Evolutionary conservation across 2,329 filamentous ascomycete genomes (phyloP), one percentile per base, ranked within the genome.

Genomic region (Biscogniauxia marginata): DNA sequence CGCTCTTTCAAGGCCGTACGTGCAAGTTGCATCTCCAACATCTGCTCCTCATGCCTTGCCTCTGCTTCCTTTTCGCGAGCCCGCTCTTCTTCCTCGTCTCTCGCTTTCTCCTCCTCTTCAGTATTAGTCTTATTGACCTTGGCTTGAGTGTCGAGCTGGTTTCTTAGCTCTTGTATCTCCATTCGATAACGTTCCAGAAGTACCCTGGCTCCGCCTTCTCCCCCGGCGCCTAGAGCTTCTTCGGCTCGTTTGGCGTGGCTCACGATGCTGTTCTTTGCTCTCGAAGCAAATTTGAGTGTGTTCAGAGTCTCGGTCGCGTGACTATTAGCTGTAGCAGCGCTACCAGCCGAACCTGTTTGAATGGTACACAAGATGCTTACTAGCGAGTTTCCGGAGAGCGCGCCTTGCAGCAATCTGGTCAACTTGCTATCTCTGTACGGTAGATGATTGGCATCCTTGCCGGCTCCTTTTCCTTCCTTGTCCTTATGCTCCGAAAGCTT

Each of bases 291-390:
- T 67, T 98, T 99, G 59, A 99, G 79, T 0, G 95, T 99, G 71
- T 96, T 99, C 54, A 99, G 77, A 0, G 93, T 98, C 75, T 99
- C 95, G 18, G 84, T 84, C 0, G 89, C 91, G 67, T 97, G 91
- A 20, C 82, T 90, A 65, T 85, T 88, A 19, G 87, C 83, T 3
- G 86, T 76, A 1, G 90, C 89, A 7, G 84, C 80, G 65, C 85
- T 92, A 20, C 89, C 88, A 11, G 85, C 83, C 1, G 89, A 81
- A n/a, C 91, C 91, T 47, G 96, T 88, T 69, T 96, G 90, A 53
- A 99, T 95, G 0, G 95, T 99, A 71, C 95, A 99, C 19, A 99
- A 85, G 70, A 99, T 99, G 68, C 93, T 98, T 67, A 99, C 92
- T 13, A 99, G 83, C 2, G 95, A 96, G 71, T 93, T 90, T 50